These are phyloP conservation scores for Asclepias syriaca DNA, from an alignment of 257 asterid species.

Conservation along the genomic window DNA sequence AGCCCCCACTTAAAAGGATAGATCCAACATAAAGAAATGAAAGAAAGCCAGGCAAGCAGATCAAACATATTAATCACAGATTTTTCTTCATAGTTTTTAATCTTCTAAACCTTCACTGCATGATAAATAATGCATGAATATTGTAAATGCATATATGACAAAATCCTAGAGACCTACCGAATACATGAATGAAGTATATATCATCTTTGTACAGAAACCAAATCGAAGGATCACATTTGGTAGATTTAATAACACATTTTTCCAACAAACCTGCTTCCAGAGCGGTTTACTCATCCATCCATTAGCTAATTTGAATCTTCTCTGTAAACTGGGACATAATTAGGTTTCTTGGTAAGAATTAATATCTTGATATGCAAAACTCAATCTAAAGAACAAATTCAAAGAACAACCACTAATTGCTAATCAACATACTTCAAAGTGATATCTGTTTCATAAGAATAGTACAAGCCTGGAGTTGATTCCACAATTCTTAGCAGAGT, in stretches of 20 bases:
- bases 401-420: constrained; percentile 12
- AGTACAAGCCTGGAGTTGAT: constrained; percentile 87
- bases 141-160: not conserved
- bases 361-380: constrained; percentile 6
- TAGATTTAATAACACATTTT: not conserved
- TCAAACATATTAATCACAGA: not conserved
- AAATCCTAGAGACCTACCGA: not conserved
- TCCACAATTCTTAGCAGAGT: constrained; percentile 76
- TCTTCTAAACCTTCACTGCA: not conserved
- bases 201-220: not conserved
- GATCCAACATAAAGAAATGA: not conserved
- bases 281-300: constrained; percentile 90
- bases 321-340: constrained; percentile 68
- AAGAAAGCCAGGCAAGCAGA: not conserved
- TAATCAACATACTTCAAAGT: constrained; percentile 62
- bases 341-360: constrained; percentile 23
- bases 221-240: not conserved
- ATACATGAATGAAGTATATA: not conserved
- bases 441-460: constrained; percentile 84
- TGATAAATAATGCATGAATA: not conserved
- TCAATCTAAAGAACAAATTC: constrained; percentile 5
- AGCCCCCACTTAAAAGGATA: not conserved
- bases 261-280: constrained; percentile 79
- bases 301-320: constrained; percentile 69
- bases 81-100: not conserved